Conservation (phyloP, 2,329 filamentous ascomycete species). For the Seiridium unicorne region DNA sequence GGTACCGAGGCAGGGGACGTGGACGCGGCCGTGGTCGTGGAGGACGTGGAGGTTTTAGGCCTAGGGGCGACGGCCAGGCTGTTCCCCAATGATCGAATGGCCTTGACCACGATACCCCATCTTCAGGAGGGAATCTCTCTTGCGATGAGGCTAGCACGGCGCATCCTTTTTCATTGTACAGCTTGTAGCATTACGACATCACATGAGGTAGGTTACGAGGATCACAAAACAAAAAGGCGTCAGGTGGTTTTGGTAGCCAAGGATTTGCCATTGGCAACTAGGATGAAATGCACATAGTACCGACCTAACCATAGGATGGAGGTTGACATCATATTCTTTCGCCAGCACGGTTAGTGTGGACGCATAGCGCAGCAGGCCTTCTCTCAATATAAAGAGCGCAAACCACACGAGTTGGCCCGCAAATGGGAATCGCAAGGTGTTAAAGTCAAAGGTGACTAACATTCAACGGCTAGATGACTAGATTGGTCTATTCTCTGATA, state of each 20-base stretch:
- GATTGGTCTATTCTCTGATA: too few species aligned
- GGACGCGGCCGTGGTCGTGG: slow-evolving; percentile 63
- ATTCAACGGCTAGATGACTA: too few species aligned
- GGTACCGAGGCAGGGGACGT: slow-evolving; percentile 77
- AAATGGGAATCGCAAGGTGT: neutral
- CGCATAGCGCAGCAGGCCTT: neutral
- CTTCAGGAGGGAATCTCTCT: too few species aligned
- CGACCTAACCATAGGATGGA: neutral
- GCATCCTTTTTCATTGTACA: slow-evolving; percentile 8
- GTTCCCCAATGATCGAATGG: neutral
- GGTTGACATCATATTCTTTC: neutral
- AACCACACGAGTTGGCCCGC: neutral
- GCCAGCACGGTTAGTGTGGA: neutral
- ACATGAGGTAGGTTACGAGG: slow-evolving; percentile 7
- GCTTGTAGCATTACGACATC: slow-evolving; percentile 13
- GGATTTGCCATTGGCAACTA: neutral
- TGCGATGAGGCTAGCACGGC: neutral
- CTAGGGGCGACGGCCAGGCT: neutral
- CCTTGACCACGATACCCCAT: too few species aligned
- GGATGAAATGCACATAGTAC: neutral
- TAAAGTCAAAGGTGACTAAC: neutral
- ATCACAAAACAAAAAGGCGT: slow-evolving; percentile 5
- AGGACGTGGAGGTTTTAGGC: slow-evolving; percentile 33
- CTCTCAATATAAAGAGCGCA: neutral
- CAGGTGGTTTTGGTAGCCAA: neutral